Base-by-base conservation (phyloP, 768 basidiomycete genomes). In the Mycena venus region DNA sequence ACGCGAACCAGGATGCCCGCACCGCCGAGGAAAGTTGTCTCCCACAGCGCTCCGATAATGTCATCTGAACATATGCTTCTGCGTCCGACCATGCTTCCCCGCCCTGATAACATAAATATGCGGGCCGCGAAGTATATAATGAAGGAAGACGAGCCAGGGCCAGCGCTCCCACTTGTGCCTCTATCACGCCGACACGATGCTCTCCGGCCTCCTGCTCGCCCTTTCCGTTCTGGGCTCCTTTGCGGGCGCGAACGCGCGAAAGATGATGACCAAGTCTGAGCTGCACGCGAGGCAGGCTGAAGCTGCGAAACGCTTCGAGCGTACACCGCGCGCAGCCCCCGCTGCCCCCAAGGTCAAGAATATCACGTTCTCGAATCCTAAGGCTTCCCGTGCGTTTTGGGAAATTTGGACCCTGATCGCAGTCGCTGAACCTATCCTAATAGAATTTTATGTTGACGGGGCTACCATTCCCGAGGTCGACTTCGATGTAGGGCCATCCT, bases 401-500 rank as follows among this genome's bases (percentile, higher is more conserved):
- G 27, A n/a, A 36, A 40, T 25, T 59, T 4, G 60, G 21, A 15
- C 25, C 15, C 17, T 10, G 27, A 5, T 44, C 21, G 36, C n/a
- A 9, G 42, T 21, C 31, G 34, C 32, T 58, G 44, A 61, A 44
- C 40, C 27, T 14, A 34, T 25, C 21, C 29, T 8, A 25, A 2
- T 71, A 93, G 93, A 92, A 76, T 95, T 94, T 79, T 94, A 85
- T 77, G 94, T 95, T 19, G 85, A 94, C 74, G 94, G 94, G 1
- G 86, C 83, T 51, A 84, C 82, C 38, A 90, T 95, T 53, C 94
- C 94, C 6, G 85, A 91, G 51, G 91, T 95, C 23, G 86, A 91
- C 76, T 95, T 92, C 75, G 93, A 95, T 76, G 85, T 94, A 44
- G 94, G 94, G 3, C 92, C 93, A 3, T 93, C 92, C 74, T 95